These are phyloP conservation scores for Beauveria varroae DNA, from an alignment of 2,329 filamentous ascomycete genomes.

Conservation along the genomic window DNA sequence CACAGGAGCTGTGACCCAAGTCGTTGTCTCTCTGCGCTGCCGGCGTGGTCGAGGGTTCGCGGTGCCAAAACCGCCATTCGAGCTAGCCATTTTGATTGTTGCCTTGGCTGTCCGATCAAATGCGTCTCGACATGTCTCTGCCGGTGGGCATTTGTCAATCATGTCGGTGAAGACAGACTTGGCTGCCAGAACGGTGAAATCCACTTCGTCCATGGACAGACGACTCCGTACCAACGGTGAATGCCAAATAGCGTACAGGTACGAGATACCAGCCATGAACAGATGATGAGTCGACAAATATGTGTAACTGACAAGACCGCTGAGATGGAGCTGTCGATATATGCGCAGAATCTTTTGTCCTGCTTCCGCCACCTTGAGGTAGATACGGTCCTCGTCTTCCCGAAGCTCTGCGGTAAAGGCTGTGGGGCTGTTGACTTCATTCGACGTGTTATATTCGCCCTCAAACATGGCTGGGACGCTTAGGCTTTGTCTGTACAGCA, in stretches of 20 bases:
- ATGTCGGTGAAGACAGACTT: constrained; percentile 88
- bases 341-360: constrained; percentile 87
- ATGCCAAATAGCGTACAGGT: constrained; percentile 96
- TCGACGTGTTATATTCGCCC: constrained; percentile 62
- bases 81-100: constrained; percentile 90
- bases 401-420: constrained; percentile 57
- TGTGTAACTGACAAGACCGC: constrained; percentile 89
- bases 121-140: constrained; percentile 88
- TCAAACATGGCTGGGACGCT: constrained; percentile 80
- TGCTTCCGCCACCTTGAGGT: constrained; percentile 89
- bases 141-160: constrained; percentile 89
- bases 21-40: constrained; percentile 21
- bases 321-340: constrained; percentile 81
- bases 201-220: constrained; percentile 90
- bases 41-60: constrained; percentile 22
- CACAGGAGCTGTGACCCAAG: constrained; percentile 21
- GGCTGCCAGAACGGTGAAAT: constrained; percentile 88
- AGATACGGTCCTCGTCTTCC: constrained; percentile 85
- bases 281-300: constrained; percentile 93
- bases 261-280: constrained; percentile 95
- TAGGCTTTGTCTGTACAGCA: constrained; percentile 88
- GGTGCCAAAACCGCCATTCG: constrained; percentile 70
- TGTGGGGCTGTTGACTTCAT: constrained; percentile 56
- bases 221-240: constrained; percentile 80
- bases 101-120: constrained; percentile 94